Evolutionary conservation across 2,329 filamentous ascomycete species (phyloP).

Genomic region (Cladosporium velox): DNA sequence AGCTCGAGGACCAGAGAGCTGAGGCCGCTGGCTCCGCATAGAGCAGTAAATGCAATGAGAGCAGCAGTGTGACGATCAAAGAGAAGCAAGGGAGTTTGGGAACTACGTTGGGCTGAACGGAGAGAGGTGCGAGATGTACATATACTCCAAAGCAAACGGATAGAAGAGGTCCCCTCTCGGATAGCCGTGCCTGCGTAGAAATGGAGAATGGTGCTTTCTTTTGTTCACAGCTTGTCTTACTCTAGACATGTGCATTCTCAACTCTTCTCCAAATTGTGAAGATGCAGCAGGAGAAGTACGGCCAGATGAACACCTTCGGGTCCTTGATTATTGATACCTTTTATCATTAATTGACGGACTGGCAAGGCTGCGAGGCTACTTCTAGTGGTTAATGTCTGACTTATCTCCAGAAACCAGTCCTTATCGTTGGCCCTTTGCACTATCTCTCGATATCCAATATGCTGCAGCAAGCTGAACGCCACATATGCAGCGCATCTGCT

Average conservation of each 20-base stretch:
- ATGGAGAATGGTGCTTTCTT: conserved; percentile 20
- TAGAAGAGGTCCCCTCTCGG: conserved; percentile 2
- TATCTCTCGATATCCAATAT: background rate
- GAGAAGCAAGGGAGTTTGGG: background rate
- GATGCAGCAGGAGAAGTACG: background rate
- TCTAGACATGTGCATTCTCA: background rate
- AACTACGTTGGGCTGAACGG: background rate
- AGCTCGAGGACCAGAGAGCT: conserved; percentile 63
- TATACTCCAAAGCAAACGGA: conserved; percentile 20
- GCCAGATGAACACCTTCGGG: background rate
- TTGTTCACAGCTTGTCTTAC: conserved; percentile 21
- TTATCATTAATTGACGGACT: too few species aligned
- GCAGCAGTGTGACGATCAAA: background rate
- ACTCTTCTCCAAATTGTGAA: background rate
- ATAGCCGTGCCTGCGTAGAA: conserved; percentile 6
- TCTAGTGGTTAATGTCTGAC: too few species aligned
- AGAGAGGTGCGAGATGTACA: conserved; percentile 16
- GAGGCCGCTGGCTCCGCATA: conserved; percentile 44
- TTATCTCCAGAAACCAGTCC: too few species aligned
- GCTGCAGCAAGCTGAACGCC: background rate
- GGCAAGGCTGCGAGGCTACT: too few species aligned
- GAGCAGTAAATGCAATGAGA: background rate
- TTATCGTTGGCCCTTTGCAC: too few species aligned
- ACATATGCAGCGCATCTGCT: background rate
- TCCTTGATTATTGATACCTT: too few species aligned